Percentiles rank a stretch among this genome's conserved stretches.
Conservation (phyloP, 176 grass and related monocot species). For the Rhynchospora breviuscula region DNA sequence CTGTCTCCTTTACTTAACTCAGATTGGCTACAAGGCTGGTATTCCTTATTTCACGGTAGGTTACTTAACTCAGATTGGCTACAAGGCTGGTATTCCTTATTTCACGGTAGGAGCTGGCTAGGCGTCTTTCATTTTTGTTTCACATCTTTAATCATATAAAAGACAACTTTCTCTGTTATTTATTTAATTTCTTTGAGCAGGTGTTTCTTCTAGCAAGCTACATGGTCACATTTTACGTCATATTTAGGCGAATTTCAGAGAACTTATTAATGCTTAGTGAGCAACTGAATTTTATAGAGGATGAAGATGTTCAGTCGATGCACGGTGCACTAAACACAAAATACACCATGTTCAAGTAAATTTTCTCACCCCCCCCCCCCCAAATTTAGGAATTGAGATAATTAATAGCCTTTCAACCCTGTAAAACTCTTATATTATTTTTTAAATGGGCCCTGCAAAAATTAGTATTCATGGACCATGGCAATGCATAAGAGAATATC, state of each 20-base stretch:
- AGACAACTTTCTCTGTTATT: background rate
- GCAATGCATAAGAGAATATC: background rate
- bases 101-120: background rate
- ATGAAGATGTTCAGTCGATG: slow-evolving; percentile 65
- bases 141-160: background rate
- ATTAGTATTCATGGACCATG: background rate
- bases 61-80: slow-evolving; percentile 37
- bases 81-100: background rate
- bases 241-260: slow-evolving; percentile 66
- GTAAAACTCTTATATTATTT: background rate
- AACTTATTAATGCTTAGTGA: slow-evolving; percentile 67
- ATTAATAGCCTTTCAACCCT: background rate
- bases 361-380: background rate
- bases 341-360: slow-evolving; percentile 95
- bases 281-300: slow-evolving; percentile 63
- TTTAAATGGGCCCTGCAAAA: background rate
- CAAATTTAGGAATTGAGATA: background rate
- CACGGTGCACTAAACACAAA: slow-evolving; percentile 76
- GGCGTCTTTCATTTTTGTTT: too few relatives aligned
- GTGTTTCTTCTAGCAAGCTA: slow-evolving; percentile 68
- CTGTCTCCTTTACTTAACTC: slow-evolving; percentile 75
- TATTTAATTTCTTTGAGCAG: slow-evolving; percentile 26
- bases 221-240: slow-evolving; percentile 64
- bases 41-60: slow-evolving; percentile 88
- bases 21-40: slow-evolving; percentile 82